Conservation (phyloP, 176 grass and related monocot species). For the Rhynchospora tenuis region DNA sequence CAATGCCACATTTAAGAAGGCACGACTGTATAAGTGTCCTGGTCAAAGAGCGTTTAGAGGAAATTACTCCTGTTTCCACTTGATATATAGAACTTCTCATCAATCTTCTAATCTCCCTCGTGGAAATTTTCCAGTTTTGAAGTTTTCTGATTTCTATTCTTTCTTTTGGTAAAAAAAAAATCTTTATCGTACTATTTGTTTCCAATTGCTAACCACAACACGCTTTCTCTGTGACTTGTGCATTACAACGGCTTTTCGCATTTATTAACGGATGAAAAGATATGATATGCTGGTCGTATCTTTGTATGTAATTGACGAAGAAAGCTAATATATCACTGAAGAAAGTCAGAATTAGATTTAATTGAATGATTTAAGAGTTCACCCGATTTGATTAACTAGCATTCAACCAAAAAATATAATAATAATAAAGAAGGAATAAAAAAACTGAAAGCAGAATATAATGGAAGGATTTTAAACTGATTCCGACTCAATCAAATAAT, state of each 20-base stretch:
- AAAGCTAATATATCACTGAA: too few species aligned
- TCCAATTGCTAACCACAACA: not conserved
- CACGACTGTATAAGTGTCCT: not conserved
- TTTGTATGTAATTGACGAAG: too few species aligned
- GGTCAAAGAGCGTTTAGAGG: slow-evolving; percentile 3
- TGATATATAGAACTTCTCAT: not conserved
- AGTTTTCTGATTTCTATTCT: not conserved
- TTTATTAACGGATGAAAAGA: not conserved
- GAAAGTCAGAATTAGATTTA: too few species aligned
- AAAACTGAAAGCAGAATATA: too few species aligned
- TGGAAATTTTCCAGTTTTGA: not conserved
- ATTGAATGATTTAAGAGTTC: too few species aligned
- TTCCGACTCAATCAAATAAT: too few species aligned
- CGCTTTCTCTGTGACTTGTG: not conserved
- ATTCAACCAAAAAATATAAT: too few species aligned
- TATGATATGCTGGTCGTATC: not conserved
- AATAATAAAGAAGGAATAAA: too few species aligned
- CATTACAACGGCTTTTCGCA: not conserved
- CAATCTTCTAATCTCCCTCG: not conserved
- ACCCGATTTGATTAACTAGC: too few species aligned
- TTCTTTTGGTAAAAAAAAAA: not conserved
- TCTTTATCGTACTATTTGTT: not conserved
- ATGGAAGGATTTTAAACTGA: too few species aligned
- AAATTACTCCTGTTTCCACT: not conserved
- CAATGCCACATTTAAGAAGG: not conserved